Evolutionary conservation across 164 flowering plant species (phyloP).

Genomic region (Vitis rotundifolia): DNA sequence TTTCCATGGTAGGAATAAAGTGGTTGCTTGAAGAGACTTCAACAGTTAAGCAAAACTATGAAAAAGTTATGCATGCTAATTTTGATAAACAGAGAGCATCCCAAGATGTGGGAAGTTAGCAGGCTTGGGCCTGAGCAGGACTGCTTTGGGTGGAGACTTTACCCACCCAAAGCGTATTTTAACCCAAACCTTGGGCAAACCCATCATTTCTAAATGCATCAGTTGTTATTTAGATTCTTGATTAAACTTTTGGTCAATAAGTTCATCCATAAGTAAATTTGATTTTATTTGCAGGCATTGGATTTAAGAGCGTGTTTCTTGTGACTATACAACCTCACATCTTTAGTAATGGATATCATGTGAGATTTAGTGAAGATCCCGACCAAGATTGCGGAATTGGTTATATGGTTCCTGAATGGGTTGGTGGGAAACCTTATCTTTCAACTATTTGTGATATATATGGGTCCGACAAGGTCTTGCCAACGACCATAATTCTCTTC

Average conservation of each 20-base stretch:
- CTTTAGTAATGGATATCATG: constrained; percentile 24
- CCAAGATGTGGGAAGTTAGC: too few species aligned
- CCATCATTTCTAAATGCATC: not conserved
- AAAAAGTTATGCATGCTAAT: too few species aligned
- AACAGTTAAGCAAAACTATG: too few species aligned
- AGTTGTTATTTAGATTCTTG: not conserved
- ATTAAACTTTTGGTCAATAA: too few species aligned
- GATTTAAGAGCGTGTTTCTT: constrained; percentile 3
- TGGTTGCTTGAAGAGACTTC: too few species aligned
- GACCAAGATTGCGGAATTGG: constrained; percentile 16
- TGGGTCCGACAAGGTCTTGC: constrained; percentile 12
- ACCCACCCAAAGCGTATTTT: too few species aligned
- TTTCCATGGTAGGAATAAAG: too few species aligned
- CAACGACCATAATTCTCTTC: constrained; percentile 20
- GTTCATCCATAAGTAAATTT: not conserved
- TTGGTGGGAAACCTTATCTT: constrained; percentile 10
- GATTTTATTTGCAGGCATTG: constrained; percentile 15
- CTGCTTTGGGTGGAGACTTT: too few species aligned
- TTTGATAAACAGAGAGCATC: too few species aligned
- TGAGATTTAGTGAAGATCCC: constrained; percentile 22
- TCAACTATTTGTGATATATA: constrained; percentile 9
- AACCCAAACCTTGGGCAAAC: not conserved
- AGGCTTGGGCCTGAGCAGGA: too few species aligned
- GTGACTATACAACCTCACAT: constrained; percentile 17
- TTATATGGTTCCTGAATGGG: constrained; percentile 31